Percentiles rank a stretch among this genome's conserved stretches.
These are phyloP conservation scores for Silene noctiflora DNA, from an alignment of 179 eudicot species.

Conservation along the genomic window DNA sequence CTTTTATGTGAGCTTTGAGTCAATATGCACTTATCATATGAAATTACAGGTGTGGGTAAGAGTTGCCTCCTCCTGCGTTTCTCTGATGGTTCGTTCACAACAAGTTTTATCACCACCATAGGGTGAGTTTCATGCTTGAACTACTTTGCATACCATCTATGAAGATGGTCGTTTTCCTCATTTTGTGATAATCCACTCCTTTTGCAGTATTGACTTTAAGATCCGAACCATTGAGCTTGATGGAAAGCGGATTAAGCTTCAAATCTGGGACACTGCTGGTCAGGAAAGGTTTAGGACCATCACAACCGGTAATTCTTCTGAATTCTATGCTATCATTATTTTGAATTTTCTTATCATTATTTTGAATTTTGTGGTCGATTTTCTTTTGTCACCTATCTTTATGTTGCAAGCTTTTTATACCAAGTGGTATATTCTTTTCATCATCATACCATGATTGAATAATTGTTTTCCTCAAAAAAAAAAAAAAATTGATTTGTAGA, in stretches of 20 bases:
- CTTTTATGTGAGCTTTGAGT: background rate
- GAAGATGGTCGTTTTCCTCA: background rate
- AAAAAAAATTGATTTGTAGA: background rate
- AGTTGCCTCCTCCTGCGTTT: slow-evolving; percentile 54
- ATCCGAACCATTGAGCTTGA: slow-evolving; percentile 52
- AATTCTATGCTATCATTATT: background rate
- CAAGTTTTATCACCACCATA: slow-evolving; percentile 49
- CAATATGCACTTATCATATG: slow-evolving; percentile 6
- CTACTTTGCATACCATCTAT: background rate
- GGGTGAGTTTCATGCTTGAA: slow-evolving; percentile 31
- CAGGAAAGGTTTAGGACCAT: slow-evolving; percentile 49
- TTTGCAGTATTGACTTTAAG: slow-evolving; percentile 48
- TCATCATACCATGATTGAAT: background rate
- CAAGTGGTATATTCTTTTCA: background rate
- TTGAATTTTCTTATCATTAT: background rate
- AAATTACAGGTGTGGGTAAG: slow-evolving; percentile 47
- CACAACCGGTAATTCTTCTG: slow-evolving; percentile 37
- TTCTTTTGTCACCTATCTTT: background rate
- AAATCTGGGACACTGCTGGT: slow-evolving; percentile 56
- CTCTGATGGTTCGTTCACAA: slow-evolving; percentile 52
- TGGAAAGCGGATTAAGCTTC: slow-evolving; percentile 50
- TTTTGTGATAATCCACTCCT: background rate
- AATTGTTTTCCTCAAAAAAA: background rate
- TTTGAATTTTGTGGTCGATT: background rate
- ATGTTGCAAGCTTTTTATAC: background rate